phyloP scores from a whole-genome alignment of 1,284 basidiomycete species.

The Cryptococcus floricola region DNA sequence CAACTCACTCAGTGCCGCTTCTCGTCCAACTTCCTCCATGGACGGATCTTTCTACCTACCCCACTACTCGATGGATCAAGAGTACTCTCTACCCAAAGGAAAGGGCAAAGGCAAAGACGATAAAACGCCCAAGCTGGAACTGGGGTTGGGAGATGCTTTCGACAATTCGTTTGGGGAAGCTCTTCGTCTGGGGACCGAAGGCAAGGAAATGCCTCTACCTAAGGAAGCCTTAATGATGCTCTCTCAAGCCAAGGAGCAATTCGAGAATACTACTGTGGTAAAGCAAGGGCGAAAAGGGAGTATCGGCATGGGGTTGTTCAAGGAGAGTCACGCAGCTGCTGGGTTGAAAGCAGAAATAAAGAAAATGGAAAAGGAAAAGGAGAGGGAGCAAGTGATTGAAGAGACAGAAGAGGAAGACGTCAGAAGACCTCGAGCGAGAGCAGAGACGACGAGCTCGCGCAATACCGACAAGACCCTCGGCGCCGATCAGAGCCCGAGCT shows the following conservation, averaged over 20 bases:
- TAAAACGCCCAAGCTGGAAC: conserved; percentile 29
- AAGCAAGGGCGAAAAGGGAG: conserved; percentile 49
- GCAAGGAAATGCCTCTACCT: conserved; percentile 41
- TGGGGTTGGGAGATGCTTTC: conserved; percentile 43
- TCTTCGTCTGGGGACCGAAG: conserved; percentile 33
- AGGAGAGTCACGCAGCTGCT: conserved; percentile 31
- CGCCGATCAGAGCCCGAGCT: conserved; percentile 1
- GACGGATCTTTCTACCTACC: conserved; percentile 35
- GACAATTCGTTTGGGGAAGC: conserved; percentile 44
- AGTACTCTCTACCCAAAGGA: conserved; percentile 34
- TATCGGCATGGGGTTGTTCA: conserved; percentile 51
- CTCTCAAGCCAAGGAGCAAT: conserved; percentile 42
- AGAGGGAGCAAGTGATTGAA: conserved; percentile 4
- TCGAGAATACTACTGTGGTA: conserved; percentile 22
- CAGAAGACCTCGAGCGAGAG: conserved; percentile 1
- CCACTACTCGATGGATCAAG: conserved; percentile 47
- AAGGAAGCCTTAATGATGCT: conserved; percentile 42
- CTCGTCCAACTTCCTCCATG: conserved; percentile 2
- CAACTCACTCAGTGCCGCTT: conserved; percentile 32
- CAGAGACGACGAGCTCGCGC: conserved; percentile 7
- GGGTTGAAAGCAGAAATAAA: no score
- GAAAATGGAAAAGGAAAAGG: conserved; percentile 4
- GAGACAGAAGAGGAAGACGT: conserved; percentile 5
- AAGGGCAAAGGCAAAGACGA: background rate
- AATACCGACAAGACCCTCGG: background rate